These are phyloP conservation scores for Candida quercuum DNA, from an alignment of 805 yeast genomes.

Conservation along the genomic window DNA sequence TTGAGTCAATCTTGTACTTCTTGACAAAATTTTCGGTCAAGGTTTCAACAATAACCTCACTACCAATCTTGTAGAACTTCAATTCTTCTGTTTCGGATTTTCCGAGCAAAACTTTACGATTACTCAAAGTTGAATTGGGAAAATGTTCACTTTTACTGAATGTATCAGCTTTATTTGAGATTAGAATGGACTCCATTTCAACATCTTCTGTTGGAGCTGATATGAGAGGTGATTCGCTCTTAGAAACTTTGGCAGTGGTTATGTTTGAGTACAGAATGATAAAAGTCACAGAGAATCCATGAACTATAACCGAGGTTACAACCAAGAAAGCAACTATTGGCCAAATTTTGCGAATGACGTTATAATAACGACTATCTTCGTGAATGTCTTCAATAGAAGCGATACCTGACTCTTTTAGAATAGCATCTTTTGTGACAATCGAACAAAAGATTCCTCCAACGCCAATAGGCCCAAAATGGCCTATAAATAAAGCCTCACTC, in stretches of 20 bases:
- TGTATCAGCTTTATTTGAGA: neutral
- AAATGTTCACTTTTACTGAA: neutral
- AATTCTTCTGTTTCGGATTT: constrained; percentile 7
- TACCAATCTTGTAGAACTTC: constrained; percentile 11
- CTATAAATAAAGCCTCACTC: constrained; percentile 92
- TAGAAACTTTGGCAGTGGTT: constrained; percentile 3
- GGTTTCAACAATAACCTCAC: constrained; percentile 12
- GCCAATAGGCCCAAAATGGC: constrained; percentile 95
- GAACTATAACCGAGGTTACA: constrained; percentile 69
- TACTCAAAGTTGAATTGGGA: too few relatives aligned
- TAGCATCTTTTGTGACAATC: constrained; percentile 65
- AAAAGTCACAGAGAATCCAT: constrained; percentile 86
- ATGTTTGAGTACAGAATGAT: constrained; percentile 12
- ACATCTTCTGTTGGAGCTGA: neutral
- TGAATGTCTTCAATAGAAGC: constrained; percentile 51
- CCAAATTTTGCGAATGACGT: constrained; percentile 64
- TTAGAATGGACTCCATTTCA: constrained; percentile 2
- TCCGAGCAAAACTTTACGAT: constrained; percentile 6
- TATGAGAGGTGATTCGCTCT: constrained; percentile 1
- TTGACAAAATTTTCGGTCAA: constrained; percentile 9
- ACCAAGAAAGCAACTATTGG: constrained; percentile 79
- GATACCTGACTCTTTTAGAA: constrained; percentile 46
- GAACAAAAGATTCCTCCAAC: constrained; percentile 90
- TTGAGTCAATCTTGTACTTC: constrained; percentile 4
- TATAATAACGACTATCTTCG: constrained; percentile 45